Evolutionary conservation across 345 rosid genomes (phyloP), one percentile per base, ranked within the genome.

Genomic region (Angophora floribunda): DNA sequence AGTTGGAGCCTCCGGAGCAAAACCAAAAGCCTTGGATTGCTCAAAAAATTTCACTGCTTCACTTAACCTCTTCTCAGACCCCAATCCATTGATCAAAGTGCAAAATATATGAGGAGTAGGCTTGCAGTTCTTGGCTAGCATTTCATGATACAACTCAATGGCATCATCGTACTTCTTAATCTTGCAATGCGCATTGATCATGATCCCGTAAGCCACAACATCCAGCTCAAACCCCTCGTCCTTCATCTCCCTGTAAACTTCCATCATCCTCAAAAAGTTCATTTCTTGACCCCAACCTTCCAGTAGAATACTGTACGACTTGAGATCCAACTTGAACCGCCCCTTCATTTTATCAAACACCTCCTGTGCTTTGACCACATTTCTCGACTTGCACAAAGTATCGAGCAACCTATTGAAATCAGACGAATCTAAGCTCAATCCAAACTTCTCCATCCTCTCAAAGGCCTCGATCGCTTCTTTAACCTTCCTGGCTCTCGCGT

Each of bases 201-300:
- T 90, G 63, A 96, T 95, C 50, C 99, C 96, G 11, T 94, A 95
- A 82, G 97, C 90, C 59, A 97, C 98, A 13, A 93, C 97, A 89
- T 96, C 99, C 1, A 97, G 97, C 87, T 93, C 94, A 49, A 97
- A 95, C 11, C 99, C 99, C 87, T 95, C 95, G 14, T 89, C 96
- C 89, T 90, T 96, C 96, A 96, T 97, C 91, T 96, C 96, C 86
- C 91, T 88, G 28, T 94, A 94, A 79, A 94, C 96, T 90, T 96
- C 98, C 53, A 93, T 92, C 85, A 96, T 87, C 84, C 94, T 94
- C 91, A 91, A 90, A 86, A 95, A 89, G 89, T 95, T 93, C 90
- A 87, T 90, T 89, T 92, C 97, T 87, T 92, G 94, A 57, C 98
- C 96, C 97, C 99, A 97, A 26, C 99, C 98, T 91, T 96, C 96